phyloP scores from a whole-genome alignment of 2,329 filamentous ascomycete genomes.

The Whalleya microplaca region DNA sequence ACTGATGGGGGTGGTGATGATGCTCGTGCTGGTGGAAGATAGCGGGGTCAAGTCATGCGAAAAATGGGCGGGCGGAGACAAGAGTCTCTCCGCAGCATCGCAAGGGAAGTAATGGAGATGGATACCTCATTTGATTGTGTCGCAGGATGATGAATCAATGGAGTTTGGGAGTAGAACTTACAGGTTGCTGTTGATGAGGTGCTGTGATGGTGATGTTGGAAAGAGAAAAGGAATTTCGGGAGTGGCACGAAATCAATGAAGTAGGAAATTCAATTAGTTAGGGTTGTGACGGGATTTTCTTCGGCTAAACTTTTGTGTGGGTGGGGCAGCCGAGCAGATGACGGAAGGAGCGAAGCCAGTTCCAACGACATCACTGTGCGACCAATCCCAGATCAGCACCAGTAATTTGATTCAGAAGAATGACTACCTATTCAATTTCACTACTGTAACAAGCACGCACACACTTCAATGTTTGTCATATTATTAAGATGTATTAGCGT shows the following conservation, averaged over 20 bases:
- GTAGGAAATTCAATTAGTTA: constrained; percentile 31
- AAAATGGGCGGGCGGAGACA: constrained; percentile 4
- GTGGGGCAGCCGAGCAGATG: neutral
- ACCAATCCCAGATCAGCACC: too few species aligned
- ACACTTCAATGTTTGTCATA: too few species aligned
- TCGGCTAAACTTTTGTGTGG: constrained; percentile 22
- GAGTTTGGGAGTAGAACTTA: constrained; percentile 26
- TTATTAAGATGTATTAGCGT: too few species aligned
- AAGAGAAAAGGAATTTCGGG: constrained; percentile 28
- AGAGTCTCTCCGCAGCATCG: neutral
- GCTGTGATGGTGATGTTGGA: constrained; percentile 37
- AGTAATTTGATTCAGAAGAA: too few species aligned
- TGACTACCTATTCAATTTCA: too few species aligned
- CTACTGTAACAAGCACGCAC: too few species aligned
- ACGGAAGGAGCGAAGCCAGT: neutral
- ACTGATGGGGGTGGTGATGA: constrained; percentile 5
- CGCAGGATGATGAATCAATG: neutral
- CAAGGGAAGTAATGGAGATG: neutral
- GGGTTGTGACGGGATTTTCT: constrained; percentile 36
- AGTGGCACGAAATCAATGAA: constrained; percentile 32
- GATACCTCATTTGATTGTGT: constrained; percentile 4
- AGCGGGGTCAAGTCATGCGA: constrained; percentile 1
- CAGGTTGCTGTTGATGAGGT: constrained; percentile 39
- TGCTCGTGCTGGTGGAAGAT: constrained; percentile 11
- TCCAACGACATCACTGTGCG: too few species aligned